Evolutionary conservation across 495 filamentous ascomycete species (phyloP).

Genomic region (Coniosporium apollinis): DNA sequence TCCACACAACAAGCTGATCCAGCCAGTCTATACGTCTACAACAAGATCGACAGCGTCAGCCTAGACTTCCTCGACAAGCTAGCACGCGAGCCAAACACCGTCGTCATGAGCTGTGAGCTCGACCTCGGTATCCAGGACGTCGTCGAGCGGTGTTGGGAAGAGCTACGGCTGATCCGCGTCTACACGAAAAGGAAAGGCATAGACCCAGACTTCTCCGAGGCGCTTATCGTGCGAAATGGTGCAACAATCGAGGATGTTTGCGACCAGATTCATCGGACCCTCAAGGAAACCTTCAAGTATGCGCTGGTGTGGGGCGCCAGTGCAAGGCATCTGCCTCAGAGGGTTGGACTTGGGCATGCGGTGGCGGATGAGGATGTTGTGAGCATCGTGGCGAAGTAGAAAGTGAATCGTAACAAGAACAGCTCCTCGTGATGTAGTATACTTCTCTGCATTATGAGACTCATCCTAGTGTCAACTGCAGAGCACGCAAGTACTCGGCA

Average conservation of each 20-base stretch:
- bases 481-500: no score
- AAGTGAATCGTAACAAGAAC: no score
- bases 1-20: not conserved
- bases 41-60: slow-evolving; percentile 96
- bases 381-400: slow-evolving; percentile 75
- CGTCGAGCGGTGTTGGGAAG: slow-evolving; percentile 89
- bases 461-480: no score
- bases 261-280: slow-evolving; percentile 79
- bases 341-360: slow-evolving; percentile 72
- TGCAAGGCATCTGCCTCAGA: slow-evolving; percentile 84
- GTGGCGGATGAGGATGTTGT: slow-evolving; percentile 96
- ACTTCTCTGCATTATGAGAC: no score
- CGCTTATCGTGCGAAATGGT: slow-evolving; percentile 76
- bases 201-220: slow-evolving; percentile 83
- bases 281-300: slow-evolving; percentile 99
- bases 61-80: slow-evolving; percentile 85
- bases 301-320: slow-evolving; percentile 96
- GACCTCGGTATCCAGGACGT: slow-evolving; percentile 95
- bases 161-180: slow-evolving; percentile 74
- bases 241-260: slow-evolving; percentile 94
- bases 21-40: slow-evolving; percentile 90
- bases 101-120: slow-evolving; percentile 95
- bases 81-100: slow-evolving; percentile 81
- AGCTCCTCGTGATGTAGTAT: no score
- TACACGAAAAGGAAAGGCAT: slow-evolving; percentile 94